Base-by-base conservation (phyloP, 1,284 basidiomycete genomes). In the Salmacisia buchloeana region DNA sequence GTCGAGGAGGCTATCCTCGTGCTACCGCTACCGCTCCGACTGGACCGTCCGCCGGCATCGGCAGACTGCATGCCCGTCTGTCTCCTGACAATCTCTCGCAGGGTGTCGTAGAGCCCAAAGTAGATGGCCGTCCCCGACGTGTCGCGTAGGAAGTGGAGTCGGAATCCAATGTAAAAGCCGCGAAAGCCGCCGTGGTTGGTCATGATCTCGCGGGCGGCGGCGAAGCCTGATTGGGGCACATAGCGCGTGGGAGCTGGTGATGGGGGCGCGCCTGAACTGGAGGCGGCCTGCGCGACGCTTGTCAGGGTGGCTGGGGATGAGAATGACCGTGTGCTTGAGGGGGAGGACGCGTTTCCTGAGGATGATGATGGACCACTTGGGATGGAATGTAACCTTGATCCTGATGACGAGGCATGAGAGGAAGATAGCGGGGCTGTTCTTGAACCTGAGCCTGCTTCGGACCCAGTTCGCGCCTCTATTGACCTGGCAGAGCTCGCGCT, bases 151-250 rank as follows among this genome's bases (percentile, higher is more conserved):
- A 76, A 69, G 38, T 76, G 76, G 34, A 79, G 52, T 0, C 70
- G 75, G 59, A 78, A 75, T 13, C 77, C 77, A 56, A 77, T 63
- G 60, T 79, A 79, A 64, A 79, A 79, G 13, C 77, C 77, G 5
- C 72, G 70, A n/a, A 73, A 49, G 1, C 76, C 76, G 15, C 76
- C 75, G 63, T 77, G 73, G 61, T 71, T 71, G 23, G 57, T 58
- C 43, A 66, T 74, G 58, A 79, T 79, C 46, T 78, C 74, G 12
- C 65, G 49, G 3, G 77, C 77, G 2, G 77, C 77, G 41, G 69
- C 58, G 36, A 72, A 73, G 13, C 77, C 77, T 0, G 76, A 73
- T 38, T 70, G 72, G 3, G 75, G 68, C 3, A 69, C 67, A 43
- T 73, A 78, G 2, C 31, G 29, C 31, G 31, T 38, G 3, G 31